These are phyloP conservation scores for Calonectria pseudoturangicola DNA, from an alignment of 2,329 filamentous ascomycete species.

Conservation along the genomic window DNA sequence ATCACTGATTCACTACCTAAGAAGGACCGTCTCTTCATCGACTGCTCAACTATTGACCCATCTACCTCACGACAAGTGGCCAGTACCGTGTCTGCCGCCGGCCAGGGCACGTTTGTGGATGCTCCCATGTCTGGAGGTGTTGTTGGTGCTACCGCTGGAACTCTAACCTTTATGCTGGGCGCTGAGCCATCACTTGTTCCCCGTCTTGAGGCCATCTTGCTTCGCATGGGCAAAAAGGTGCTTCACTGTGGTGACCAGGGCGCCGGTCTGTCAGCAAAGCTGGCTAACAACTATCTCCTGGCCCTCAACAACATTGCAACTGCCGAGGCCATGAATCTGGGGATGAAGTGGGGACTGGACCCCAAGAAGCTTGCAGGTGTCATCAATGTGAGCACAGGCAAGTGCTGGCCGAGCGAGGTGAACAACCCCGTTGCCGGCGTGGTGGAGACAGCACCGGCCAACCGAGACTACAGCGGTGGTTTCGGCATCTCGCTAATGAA, in stretches of 20 bases:
- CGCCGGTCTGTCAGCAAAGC: conserved; percentile 90
- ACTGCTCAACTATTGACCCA: conserved; percentile 97
- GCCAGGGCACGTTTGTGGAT: conserved; percentile 88
- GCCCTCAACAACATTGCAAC: conserved; percentile 91
- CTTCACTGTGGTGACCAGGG: conserved; percentile 91
- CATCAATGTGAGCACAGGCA: conserved; percentile 95
- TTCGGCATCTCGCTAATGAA: conserved; percentile 87
- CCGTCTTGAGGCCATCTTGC: conserved; percentile 80
- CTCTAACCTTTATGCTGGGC: conserved; percentile 97
- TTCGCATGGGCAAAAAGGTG: conserved; percentile 89
- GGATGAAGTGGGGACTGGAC: conserved; percentile 77
- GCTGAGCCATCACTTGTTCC: conserved; percentile 76
- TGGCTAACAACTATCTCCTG: conserved; percentile 97
- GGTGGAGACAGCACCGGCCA: conserved; percentile 83
- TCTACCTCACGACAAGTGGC: conserved; percentile 88
- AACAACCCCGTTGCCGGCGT: conserved; percentile 97
- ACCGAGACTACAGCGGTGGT: conserved; percentile 84
- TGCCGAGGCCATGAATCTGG: conserved; percentile 80
- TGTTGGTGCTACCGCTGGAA: conserved; percentile 90
- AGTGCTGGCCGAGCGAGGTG: conserved; percentile 95
- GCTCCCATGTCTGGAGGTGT: conserved; percentile 98
- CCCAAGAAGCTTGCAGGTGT: conserved; percentile 83
- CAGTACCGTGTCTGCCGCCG: conserved; percentile 76
- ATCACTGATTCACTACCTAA: conserved; percentile 73
- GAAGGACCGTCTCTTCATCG: conserved; percentile 87